Evolutionary conservation across 164 flowering plant genomes (phyloP).

Genomic region (Magnolia officinalis): DNA sequence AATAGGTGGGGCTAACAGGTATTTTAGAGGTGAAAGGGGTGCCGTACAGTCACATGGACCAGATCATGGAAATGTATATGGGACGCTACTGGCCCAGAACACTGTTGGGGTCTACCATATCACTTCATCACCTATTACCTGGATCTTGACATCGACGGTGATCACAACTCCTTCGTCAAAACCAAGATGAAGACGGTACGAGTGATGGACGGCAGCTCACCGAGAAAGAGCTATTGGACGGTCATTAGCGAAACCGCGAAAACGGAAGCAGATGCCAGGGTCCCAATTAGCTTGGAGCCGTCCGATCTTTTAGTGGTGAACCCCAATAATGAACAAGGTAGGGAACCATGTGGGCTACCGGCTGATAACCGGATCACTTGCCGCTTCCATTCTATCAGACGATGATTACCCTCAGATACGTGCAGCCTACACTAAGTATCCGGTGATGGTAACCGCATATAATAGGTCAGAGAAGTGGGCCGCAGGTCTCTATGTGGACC

Average conservation of each 20-base stretch:
- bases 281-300: conserved; percentile 23
- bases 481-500: conserved; percentile 29
- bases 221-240: conserved; percentile 20
- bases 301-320: conserved; percentile 34
- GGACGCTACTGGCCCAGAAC: conserved; percentile 46
- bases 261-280: conserved; percentile 15
- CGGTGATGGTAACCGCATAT: conserved; percentile 49
- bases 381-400: conserved; percentile 22
- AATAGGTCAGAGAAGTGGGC: conserved; percentile 51
- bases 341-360: conserved; percentile 42
- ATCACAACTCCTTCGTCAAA: conserved; percentile 46
- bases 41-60: conserved; percentile 30
- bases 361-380: conserved; percentile 23
- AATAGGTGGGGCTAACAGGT: conserved; percentile 56
- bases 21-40: conserved; percentile 44
- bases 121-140: conserved; percentile 56
- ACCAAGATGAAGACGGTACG: conserved; percentile 25
- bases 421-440: conserved; percentile 33
- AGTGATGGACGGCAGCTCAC: not conserved
- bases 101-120: conserved; percentile 46
- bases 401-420: conserved; percentile 47
- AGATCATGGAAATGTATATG: conserved; percentile 35
- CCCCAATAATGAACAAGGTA: conserved; percentile 27
- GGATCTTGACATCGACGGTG: conserved; percentile 61
- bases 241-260: conserved; percentile 7